Conservation (phyloP, 2,329 filamentous ascomycete species). For the Emericellopsis cladophorae region DNA sequence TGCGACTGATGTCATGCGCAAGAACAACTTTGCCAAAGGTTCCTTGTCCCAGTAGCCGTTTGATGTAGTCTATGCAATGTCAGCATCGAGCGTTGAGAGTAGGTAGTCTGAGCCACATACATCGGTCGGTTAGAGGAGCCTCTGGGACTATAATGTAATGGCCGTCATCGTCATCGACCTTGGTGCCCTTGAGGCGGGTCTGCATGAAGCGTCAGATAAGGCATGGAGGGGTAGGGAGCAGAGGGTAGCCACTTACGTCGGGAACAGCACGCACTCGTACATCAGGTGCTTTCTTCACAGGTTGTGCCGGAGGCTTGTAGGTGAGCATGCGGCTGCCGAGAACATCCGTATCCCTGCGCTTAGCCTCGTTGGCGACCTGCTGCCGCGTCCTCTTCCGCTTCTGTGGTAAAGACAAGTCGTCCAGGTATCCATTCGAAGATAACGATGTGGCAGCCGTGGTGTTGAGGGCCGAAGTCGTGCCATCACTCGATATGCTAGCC, state of each 20-base stretch:
- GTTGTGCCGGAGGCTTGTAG: conserved; percentile 79
- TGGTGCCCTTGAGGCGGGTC: conserved; percentile 43
- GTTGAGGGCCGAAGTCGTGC: conserved; percentile 67
- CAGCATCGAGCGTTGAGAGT: neutral
- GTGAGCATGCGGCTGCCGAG: conserved; percentile 59
- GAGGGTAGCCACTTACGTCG: conserved; percentile 38
- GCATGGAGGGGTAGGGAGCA: neutral
- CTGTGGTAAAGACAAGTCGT: conserved; percentile 58
- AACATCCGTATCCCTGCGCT: conserved; percentile 60
- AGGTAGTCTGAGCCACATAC: conserved; percentile 40
- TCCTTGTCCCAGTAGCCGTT: conserved; percentile 83
- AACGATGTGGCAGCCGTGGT: conserved; percentile 83
- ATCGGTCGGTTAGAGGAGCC: conserved; percentile 75
- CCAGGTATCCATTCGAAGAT: conserved; percentile 49
- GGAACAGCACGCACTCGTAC: conserved; percentile 50
- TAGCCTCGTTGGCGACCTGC: conserved; percentile 71
- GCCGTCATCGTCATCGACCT: conserved; percentile 91
- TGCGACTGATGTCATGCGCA: conserved; percentile 66
- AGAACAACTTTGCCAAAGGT: conserved; percentile 98
- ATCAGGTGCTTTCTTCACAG: conserved; percentile 80
- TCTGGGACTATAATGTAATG: conserved; percentile 92
- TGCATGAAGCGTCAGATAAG: conserved; percentile 2
- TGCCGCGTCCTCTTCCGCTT: conserved; percentile 84
- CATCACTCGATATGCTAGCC: conserved; percentile 69
- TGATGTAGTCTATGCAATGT: conserved; percentile 59